Percentiles rank a stretch among this genome's conserved stretches.
Evolutionary conservation across 2,329 filamentous ascomycete genomes (phyloP).

Genomic region (Colletotrichum musicola): DNA sequence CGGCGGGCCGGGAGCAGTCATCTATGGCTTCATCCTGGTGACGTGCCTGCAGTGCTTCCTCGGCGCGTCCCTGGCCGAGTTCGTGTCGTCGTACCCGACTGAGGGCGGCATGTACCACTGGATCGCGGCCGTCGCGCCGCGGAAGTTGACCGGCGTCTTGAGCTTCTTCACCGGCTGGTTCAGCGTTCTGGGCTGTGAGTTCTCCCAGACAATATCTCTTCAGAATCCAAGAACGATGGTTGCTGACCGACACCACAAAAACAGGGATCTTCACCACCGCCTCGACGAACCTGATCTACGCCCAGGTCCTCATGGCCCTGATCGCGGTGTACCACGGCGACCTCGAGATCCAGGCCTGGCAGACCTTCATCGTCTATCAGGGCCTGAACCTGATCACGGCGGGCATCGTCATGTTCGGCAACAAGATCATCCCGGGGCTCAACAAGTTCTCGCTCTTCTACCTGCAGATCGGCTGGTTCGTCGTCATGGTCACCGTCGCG

Average conservation of each 20-base stretch:
- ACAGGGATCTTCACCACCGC: constrained; percentile 59
- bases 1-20: constrained; percentile 61
- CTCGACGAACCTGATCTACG: constrained; percentile 59
- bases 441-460: constrained; percentile 61
- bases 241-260: background rate
- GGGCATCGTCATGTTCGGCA: constrained; percentile 61
- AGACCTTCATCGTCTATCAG: constrained; percentile 61
- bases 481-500: constrained; percentile 61
- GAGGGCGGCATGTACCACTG: constrained; percentile 65
- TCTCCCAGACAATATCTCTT: background rate
- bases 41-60: constrained; percentile 60
- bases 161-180: constrained; percentile 61
- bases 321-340: constrained; percentile 55
- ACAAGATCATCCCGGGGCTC: constrained; percentile 55
- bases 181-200: constrained; percentile 53
- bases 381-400: constrained; percentile 57
- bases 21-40: constrained; percentile 63
- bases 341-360: constrained; percentile 58
- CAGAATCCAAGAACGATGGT: background rate
- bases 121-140: constrained; percentile 61
- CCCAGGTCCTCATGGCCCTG: constrained; percentile 56
- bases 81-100: constrained; percentile 62
- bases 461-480: constrained; percentile 60
- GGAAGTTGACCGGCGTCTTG: constrained; percentile 52
- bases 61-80: constrained; percentile 59